Evolutionary conservation across 2,329 filamentous ascomycete genomes (phyloP).

Genomic region (Aureobasidium lini): DNA sequence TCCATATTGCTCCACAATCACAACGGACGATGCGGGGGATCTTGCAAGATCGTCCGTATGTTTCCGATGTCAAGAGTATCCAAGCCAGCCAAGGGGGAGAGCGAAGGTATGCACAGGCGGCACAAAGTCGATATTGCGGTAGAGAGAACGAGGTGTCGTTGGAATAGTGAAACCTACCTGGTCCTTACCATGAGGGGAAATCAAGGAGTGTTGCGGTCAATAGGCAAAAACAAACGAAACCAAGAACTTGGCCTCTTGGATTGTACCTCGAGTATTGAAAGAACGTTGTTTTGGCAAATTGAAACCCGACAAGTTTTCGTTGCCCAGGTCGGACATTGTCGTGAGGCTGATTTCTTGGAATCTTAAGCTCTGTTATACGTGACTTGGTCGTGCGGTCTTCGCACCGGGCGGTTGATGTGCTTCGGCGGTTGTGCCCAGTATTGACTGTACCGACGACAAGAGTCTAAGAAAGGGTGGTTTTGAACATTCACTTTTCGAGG

Average conservation of each 20-base stretch:
- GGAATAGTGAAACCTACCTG: background rate
- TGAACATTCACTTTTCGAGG: too few species aligned
- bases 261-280: background rate
- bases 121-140: background rate
- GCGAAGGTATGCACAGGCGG: background rate
- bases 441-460: background rate
- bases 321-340: background rate
- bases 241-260: constrained; percentile 10
- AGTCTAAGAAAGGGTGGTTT: background rate
- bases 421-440: background rate
- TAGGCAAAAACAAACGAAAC: background rate
- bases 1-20: background rate
- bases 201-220: background rate
- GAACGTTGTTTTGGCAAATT: background rate
- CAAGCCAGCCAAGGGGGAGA: background rate
- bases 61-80: constrained; percentile 4
- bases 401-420: background rate
- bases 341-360: background rate
- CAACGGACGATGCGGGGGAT: background rate
- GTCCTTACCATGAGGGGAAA: background rate
- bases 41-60: background rate
- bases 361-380: background rate
- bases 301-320: background rate
- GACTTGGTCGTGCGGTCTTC: background rate
- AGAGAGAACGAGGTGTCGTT: background rate